Conservation (phyloP, 2,329 filamentous ascomycete species). For the Sclerotiophoma versabilis region DNA sequence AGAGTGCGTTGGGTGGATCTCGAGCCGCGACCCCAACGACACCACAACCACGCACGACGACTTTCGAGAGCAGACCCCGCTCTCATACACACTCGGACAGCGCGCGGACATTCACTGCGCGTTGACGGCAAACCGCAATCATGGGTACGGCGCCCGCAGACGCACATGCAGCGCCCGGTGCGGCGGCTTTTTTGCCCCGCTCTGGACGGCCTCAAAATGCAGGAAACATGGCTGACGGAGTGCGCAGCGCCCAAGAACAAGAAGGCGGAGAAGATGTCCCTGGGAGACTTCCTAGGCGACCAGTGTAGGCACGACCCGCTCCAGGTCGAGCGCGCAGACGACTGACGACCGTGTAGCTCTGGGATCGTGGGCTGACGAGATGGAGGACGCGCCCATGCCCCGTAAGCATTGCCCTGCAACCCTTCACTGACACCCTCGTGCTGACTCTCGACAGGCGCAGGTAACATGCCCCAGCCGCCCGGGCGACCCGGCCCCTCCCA, state of each 20-base stretch:
- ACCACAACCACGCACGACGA: conserved; percentile 34
- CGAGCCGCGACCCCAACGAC: conserved; percentile 32
- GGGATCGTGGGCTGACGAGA: conserved; percentile 98
- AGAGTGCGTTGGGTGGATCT: conserved; percentile 23
- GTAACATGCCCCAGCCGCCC: conserved; percentile 26
- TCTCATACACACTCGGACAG: conserved; percentile 42
- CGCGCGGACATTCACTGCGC: conserved; percentile 47
- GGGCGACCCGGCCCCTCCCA: not conserved
- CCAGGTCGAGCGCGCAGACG: conserved; percentile 23
- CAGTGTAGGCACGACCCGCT: conserved; percentile 70
- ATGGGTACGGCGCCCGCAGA: conserved; percentile 58
- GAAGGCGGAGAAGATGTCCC: conserved; percentile 94
- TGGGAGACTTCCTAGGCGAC: conserved; percentile 94
- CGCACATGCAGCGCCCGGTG: conserved; percentile 26
- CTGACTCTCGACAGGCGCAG: conserved; percentile 41
- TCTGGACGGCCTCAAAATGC: conserved; percentile 22
- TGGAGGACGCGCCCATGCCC: conserved; percentile 82
- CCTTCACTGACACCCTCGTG: not conserved
- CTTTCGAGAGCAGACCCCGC: conserved; percentile 37
- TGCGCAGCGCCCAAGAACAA: conserved; percentile 85
- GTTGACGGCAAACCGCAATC: conserved; percentile 61
- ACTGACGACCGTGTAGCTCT: conserved; percentile 60
- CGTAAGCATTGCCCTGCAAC: conserved; percentile 61
- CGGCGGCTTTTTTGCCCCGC: conserved; percentile 38
- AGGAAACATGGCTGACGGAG: conserved; percentile 53